Percentiles rank a stretch among this genome's conserved stretches.
phyloP scores from a whole-genome alignment of 140 eudicot species.

The Flaveria floridana region DNA sequence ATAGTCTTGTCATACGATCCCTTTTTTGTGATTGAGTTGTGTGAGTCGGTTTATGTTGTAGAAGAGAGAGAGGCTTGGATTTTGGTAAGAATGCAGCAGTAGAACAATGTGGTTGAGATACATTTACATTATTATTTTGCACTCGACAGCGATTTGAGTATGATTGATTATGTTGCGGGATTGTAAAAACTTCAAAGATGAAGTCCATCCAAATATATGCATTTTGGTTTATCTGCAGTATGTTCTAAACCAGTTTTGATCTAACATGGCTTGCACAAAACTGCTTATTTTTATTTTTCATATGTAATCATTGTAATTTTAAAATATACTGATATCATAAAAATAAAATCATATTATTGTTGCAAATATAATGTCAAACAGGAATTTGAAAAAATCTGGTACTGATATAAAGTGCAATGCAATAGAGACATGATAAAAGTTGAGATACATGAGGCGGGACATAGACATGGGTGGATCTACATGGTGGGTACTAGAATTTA shows the following conservation, averaged over 20 bases:
- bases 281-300: not conserved
- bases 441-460: too few species aligned
- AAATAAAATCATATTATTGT: not conserved
- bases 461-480: too few species aligned
- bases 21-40: not conserved
- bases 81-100: constrained; percentile 12
- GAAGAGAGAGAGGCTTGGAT: constrained; percentile 9
- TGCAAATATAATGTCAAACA: not conserved
- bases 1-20: not conserved
- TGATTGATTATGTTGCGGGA: not conserved
- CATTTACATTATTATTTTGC: constrained; percentile 18
- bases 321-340: not conserved
- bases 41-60: constrained; percentile 16
- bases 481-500: too few species aligned
- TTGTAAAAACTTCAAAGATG: constrained; percentile 4
- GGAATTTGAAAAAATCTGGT: not conserved
- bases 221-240: constrained; percentile 2
- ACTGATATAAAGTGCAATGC: too few species aligned
- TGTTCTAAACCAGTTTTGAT: not conserved
- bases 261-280: not conserved
- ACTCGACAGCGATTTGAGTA: not conserved
- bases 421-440: too few species aligned
- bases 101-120: not conserved
- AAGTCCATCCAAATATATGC: not conserved
- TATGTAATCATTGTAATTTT: not conserved